phyloP scores from a whole-genome alignment of 2,329 filamentous ascomycete genomes.

The Falciphora oryzae region DNA sequence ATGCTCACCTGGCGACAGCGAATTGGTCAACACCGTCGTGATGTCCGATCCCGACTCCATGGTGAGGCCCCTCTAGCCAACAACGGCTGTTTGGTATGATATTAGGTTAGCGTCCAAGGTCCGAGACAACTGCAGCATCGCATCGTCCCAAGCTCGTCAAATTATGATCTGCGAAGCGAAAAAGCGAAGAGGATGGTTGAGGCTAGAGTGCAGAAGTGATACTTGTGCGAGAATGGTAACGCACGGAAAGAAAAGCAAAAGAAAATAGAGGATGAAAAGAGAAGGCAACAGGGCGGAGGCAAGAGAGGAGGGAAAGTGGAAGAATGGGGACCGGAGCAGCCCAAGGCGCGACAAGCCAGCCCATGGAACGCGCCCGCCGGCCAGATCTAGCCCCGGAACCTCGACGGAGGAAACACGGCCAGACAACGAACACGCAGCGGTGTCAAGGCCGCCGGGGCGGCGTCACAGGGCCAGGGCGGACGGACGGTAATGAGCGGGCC shows the following conservation, averaged over 20 bases:
- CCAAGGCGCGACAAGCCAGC: neutral
- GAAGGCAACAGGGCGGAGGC: too few species aligned
- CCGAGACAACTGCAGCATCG: too few species aligned
- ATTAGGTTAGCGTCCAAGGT: neutral
- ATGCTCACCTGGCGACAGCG: slow-evolving; percentile 82
- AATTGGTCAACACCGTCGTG: slow-evolving; percentile 95
- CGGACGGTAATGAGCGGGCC: neutral
- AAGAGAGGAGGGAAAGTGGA: too few species aligned
- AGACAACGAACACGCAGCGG: neutral
- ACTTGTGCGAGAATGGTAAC: too few species aligned
- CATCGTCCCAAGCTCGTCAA: too few species aligned
- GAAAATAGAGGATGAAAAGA: too few species aligned
- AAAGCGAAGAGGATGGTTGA: too few species aligned
- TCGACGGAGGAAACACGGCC: neutral
- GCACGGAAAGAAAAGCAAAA: too few species aligned
- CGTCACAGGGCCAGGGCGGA: neutral
- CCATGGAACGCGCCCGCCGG: too few species aligned
- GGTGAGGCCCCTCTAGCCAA: slow-evolving; percentile 28
- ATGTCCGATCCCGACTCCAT: slow-evolving; percentile 82
- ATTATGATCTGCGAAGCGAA: too few species aligned
- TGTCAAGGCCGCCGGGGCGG: neutral
- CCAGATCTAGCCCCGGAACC: neutral
- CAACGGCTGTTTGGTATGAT: neutral
- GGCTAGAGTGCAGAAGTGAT: too few species aligned
- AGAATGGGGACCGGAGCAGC: neutral